Evolutionary conservation across 2,329 filamentous ascomycete species (phyloP).

Genomic region (Arthroderma uncinatum): DNA sequence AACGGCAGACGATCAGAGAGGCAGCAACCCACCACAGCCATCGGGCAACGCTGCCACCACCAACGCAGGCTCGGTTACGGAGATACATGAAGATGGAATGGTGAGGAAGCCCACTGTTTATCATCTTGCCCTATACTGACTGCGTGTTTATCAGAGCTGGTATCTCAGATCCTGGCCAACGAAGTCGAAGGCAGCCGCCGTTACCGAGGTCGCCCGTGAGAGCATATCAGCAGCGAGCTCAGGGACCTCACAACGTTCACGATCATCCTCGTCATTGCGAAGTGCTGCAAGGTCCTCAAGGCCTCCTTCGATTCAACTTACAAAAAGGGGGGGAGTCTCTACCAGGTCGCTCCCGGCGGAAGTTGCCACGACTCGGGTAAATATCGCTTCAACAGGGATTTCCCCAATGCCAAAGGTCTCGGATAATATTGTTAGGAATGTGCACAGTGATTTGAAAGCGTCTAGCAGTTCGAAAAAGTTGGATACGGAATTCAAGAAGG

Average conservation of each 20-base stretch:
- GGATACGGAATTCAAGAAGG: background rate
- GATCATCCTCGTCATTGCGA: conserved; percentile 19
- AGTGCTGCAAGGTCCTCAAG: conserved; percentile 29
- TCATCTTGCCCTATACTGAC: background rate
- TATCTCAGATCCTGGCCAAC: conserved; percentile 38
- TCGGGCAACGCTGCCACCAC: background rate
- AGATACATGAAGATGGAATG: conserved; percentile 2
- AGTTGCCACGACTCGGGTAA: conserved; percentile 36
- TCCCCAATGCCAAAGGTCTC: conserved; percentile 22
- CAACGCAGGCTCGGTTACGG: conserved; percentile 3
- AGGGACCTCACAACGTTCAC: conserved; percentile 26
- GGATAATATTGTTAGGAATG: conserved; percentile 8
- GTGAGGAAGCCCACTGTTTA: background rate
- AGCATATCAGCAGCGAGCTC: conserved; percentile 37
- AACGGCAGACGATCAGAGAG: background rate
- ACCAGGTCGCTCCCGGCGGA: conserved; percentile 36
- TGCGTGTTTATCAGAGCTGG: conserved; percentile 28
- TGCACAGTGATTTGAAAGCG: conserved; percentile 2
- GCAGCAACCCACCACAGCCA: background rate
- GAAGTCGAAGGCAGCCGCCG: conserved; percentile 36
- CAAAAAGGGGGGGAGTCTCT: conserved; percentile 30
- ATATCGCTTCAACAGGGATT: conserved; percentile 35
- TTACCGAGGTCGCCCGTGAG: conserved; percentile 41
- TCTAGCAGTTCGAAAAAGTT: background rate
- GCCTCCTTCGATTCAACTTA: conserved; percentile 22